Base-by-base conservation (phyloP, 371 early-diverging fungal species). In the Nematocida homosporus region DNA sequence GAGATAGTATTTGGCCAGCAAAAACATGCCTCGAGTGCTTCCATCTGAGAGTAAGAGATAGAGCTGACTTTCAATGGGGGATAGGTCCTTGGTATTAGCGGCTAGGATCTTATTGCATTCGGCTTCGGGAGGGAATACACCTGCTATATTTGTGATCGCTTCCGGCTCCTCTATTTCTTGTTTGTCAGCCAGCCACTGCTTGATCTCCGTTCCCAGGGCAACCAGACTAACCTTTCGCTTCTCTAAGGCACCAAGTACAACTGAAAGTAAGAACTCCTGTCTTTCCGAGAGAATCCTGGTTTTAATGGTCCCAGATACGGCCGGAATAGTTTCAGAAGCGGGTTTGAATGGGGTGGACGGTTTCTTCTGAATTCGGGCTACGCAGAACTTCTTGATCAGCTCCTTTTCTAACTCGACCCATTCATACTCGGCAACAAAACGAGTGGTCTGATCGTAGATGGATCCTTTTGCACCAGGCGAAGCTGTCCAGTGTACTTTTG, bases 241-340 rank as follows among this genome's bases (percentile, higher is more conserved):
- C 5, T 52, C 55, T 13, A 63, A 5, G 0, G 60, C 23, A 18
- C 44, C 60, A 44, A 57, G 40, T 10, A 72, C 51, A 29, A 72
- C 48, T 8, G 75, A 72, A 2, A 72, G 50, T 61, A 72, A 64
- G 63, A 72, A 72, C 52, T 72, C 75, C 32, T 72, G 75, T 37
- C 41, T 42, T 27, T 61, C 75, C 25, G 41, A 37, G 2, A 72
- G 75, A 48, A 72, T 42, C 29, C 23, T 57, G 13, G 13, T 20
- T 20, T 44, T 44, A 44, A 20, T 20, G 20, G 20, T 44, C 13
- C 13, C 44, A 44, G 44, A 44, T 13, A 13, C 20, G n/a, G n/a
- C n/a, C 13, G 44, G 20, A 44, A 13, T 44, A 44, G 13, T 68
- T 10, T 10, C 1, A 5, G 25, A 3, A 0, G 16, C 35, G n/a